Evolutionary conservation across 1,284 basidiomycete genomes (phyloP).

Genomic region (Pseudozyma pruni): DNA sequence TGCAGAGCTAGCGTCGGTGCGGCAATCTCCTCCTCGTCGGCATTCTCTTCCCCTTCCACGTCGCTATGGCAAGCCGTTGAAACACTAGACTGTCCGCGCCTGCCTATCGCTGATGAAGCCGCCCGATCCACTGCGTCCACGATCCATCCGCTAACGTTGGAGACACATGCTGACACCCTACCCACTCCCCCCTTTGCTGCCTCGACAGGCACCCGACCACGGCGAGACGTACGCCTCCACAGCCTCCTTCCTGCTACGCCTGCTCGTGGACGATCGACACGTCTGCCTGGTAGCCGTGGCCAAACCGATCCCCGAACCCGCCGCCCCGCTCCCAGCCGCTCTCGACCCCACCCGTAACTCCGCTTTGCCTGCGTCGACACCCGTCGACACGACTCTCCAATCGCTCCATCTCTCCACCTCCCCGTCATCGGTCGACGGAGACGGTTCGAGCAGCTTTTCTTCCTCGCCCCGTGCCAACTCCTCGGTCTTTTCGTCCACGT

Average conservation of each 20-base stretch:
- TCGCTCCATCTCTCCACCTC: slow-evolving; percentile 18
- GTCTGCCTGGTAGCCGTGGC: slow-evolving; percentile 62
- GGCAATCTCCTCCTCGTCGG: no score
- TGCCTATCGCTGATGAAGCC: no score
- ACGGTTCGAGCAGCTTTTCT: slow-evolving; percentile 7
- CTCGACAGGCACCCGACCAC: slow-evolving; percentile 45
- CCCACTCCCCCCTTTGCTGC: background rate
- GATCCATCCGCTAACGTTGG: no score
- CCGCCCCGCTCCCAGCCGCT: slow-evolving; percentile 20
- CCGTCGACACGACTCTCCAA: slow-evolving; percentile 4
- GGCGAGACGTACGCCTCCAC: slow-evolving; percentile 58
- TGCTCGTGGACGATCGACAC: slow-evolving; percentile 62
- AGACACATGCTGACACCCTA: no score
- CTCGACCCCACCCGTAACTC: slow-evolving; percentile 2
- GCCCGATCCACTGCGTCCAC: no score
- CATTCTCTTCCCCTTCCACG: no score
- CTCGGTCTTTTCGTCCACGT: slow-evolving; percentile 20
- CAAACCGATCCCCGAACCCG: slow-evolving; percentile 54
- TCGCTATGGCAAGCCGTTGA: no score
- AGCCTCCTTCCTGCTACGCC: slow-evolving; percentile 57
- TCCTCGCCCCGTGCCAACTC: slow-evolving; percentile 9
- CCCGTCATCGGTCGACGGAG: background rate
- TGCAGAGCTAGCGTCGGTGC: no score
- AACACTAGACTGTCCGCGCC: no score
- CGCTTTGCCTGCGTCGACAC: background rate